phyloP scores from a whole-genome alignment of 2,329 filamentous ascomycete species.

The Aspergillus puulaauensis region DNA sequence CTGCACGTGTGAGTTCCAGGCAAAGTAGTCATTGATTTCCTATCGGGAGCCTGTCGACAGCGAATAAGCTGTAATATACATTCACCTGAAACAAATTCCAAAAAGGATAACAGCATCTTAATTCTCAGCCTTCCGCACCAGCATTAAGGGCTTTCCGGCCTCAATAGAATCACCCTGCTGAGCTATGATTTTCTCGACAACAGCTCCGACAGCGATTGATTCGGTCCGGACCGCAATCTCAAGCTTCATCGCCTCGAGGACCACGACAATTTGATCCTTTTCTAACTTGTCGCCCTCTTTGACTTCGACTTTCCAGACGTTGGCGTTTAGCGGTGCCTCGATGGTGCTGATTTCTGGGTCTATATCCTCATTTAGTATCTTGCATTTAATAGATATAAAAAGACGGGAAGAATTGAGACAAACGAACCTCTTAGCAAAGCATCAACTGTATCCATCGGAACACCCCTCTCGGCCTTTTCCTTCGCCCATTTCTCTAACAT shows the following conservation, averaged over 20 bases:
- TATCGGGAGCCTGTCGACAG: not conserved
- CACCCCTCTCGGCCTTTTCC: slow-evolving; percentile 49
- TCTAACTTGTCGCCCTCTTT: slow-evolving; percentile 44
- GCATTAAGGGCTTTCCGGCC: slow-evolving; percentile 33
- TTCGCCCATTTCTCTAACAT: slow-evolving; percentile 37
- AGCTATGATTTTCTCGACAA: slow-evolving; percentile 42
- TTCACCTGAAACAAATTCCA: not conserved
- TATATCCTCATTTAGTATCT: slow-evolving; percentile 9
- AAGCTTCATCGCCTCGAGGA: slow-evolving; percentile 60
- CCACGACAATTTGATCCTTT: slow-evolving; percentile 44
- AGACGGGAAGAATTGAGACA: not conserved
- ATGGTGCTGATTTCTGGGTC: slow-evolving; percentile 39
- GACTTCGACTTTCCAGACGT: slow-evolving; percentile 55
- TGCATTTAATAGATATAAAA: not conserved
- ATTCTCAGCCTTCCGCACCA: slow-evolving; percentile 20
- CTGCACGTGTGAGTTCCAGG: not conserved
- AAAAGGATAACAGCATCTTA: not conserved
- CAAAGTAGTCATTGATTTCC: not conserved
- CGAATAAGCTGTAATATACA: not conserved
- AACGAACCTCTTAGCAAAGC: slow-evolving; percentile 47
- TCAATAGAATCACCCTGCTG: slow-evolving; percentile 42
- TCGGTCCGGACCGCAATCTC: slow-evolving; percentile 49
- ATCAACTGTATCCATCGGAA: slow-evolving; percentile 52
- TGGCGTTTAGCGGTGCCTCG: slow-evolving; percentile 49
- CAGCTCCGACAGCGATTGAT: slow-evolving; percentile 23